Percentiles rank a stretch among this genome's conserved stretches.
phyloP scores from a whole-genome alignment of 345 rosid genomes.

The Citrus cavaleriei region DNA sequence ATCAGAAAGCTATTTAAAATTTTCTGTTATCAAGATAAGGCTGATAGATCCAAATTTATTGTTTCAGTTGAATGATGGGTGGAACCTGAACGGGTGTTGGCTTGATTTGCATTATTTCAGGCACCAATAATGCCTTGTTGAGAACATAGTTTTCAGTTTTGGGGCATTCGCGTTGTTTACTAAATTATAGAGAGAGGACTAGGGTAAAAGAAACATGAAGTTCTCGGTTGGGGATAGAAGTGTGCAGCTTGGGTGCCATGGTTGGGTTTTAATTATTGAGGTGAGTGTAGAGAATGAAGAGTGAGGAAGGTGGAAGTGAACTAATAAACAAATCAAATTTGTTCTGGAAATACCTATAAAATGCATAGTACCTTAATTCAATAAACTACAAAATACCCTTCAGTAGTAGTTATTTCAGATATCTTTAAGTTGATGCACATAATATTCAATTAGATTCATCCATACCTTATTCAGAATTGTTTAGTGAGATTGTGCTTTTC shows the following conservation, averaged over 20 bases:
- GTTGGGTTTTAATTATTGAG: background rate
- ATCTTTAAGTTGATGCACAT: background rate
- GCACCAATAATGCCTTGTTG: background rate
- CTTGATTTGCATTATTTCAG: background rate
- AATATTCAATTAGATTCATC: background rate
- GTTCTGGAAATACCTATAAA: background rate
- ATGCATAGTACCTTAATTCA: background rate
- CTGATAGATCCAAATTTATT: background rate
- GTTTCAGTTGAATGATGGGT: background rate
- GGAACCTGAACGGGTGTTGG: background rate
- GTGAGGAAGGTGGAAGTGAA: background rate
- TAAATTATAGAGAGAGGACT: background rate
- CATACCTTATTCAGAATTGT: background rate
- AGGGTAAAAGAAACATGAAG: background rate
- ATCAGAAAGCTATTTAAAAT: background rate
- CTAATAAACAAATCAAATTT: background rate
- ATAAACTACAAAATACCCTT: background rate
- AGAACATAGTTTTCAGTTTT: background rate
- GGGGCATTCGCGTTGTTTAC: background rate
- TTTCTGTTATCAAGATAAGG: background rate
- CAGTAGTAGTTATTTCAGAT: background rate
- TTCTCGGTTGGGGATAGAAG: background rate
- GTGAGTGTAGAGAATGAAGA: background rate
- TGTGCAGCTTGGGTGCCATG: background rate
- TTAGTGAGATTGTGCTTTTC: background rate